These are phyloP conservation scores for Globisporangium heterothallicum DNA, from an alignment of 352 stramenopile species.

Conservation along the genomic window DNA sequence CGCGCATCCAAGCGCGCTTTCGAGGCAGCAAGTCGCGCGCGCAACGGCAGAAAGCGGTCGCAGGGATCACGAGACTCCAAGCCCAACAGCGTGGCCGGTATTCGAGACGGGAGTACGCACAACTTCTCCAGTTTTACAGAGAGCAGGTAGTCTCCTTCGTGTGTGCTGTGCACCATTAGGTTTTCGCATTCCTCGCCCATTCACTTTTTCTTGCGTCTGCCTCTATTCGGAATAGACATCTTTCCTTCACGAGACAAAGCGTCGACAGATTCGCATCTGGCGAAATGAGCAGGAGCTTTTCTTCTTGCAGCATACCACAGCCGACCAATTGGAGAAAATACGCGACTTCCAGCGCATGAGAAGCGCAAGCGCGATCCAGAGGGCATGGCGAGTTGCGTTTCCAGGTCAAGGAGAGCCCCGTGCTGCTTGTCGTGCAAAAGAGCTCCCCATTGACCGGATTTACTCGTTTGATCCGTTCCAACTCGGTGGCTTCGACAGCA, in stretches of 20 bases:
- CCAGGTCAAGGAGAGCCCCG: background rate
- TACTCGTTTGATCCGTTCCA: slow-evolving; percentile 32
- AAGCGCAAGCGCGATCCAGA: slow-evolving; percentile 36
- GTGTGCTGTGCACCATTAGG: no score
- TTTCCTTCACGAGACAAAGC: slow-evolving; percentile 36
- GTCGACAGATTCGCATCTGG: slow-evolving; percentile 46
- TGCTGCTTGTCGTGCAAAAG: background rate
- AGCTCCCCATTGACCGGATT: slow-evolving; percentile 17
- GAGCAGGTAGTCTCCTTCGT: slow-evolving; percentile 26
- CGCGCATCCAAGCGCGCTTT: slow-evolving; percentile 49
- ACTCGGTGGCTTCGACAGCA: slow-evolving; percentile 3
- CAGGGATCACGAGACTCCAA: slow-evolving; percentile 51
- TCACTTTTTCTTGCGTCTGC: no score
- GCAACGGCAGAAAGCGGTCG: slow-evolving; percentile 23
- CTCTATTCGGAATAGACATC: no score
- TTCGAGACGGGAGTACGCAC: slow-evolving; percentile 42
- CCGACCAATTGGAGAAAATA: slow-evolving; percentile 38
- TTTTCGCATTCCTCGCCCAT: no score
- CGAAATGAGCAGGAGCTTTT: slow-evolving; percentile 60
- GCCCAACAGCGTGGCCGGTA: slow-evolving; percentile 52
- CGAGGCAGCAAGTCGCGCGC: slow-evolving; percentile 31
- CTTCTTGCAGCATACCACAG: slow-evolving; percentile 56
- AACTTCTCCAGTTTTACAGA: slow-evolving; percentile 43
- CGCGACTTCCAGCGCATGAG: slow-evolving; percentile 37
- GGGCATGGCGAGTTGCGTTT: slow-evolving; percentile 26